A percentile compares a stretch with the other conserved stretches of the same genome.
These are phyloP conservation scores for Grosmannia clavigera DNA, from an alignment of 2,329 filamentous ascomycete species.

Conservation along the genomic window DNA sequence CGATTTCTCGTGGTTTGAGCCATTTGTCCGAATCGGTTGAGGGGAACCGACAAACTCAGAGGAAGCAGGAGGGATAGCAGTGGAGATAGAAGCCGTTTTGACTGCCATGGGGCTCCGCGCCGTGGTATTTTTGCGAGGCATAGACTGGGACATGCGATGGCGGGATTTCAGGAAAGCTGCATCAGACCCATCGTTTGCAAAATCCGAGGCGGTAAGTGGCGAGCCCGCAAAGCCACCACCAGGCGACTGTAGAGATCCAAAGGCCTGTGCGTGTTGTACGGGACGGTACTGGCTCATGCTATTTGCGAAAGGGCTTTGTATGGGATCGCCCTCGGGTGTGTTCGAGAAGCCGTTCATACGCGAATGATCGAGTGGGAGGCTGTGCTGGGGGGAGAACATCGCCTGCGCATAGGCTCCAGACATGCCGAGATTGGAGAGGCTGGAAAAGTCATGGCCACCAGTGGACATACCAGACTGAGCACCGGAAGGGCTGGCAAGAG, in stretches of 20 bases:
- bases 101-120: constrained; percentile 70
- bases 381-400: constrained; percentile 43
- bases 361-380: constrained; percentile 50
- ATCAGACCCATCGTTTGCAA: constrained; percentile 35
- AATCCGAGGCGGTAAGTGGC: constrained; percentile 34
- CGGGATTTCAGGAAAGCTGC: constrained; percentile 43
- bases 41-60: constrained; percentile 54
- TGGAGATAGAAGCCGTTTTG: constrained; percentile 62
- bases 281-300: constrained; percentile 67
- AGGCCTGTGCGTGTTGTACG: constrained; percentile 47
- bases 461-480: constrained; percentile 36
- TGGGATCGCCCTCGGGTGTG: constrained; percentile 82
- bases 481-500: constrained; percentile 46
- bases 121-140: constrained; percentile 63
- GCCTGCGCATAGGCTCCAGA: constrained; percentile 36
- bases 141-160: constrained; percentile 45
- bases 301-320: constrained; percentile 78
- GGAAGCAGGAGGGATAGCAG: constrained; percentile 53
- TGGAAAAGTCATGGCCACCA: constrained; percentile 43
- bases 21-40: constrained; percentile 63
- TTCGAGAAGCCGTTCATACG: constrained; percentile 76
- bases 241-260: constrained; percentile 42
- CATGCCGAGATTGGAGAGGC: constrained; percentile 44
- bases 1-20: constrained; percentile 63
- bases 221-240: constrained; percentile 35